phyloP scores from a whole-genome alignment of 1,284 basidiomycete genomes.

The Cutaneotrichosporon arboriforme region DNA sequence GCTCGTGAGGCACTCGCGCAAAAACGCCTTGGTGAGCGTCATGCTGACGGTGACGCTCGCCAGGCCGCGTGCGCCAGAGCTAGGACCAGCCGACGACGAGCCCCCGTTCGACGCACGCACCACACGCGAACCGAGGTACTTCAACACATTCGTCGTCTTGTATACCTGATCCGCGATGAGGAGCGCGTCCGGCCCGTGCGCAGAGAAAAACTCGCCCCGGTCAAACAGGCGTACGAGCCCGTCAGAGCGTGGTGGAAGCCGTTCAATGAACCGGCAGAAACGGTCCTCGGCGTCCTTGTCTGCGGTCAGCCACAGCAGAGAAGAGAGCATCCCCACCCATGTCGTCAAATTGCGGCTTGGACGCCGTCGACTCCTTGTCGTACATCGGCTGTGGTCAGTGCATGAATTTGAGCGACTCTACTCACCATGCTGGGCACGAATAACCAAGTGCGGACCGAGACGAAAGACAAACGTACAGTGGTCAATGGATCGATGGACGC shows the following conservation, averaged over 20 bases:
- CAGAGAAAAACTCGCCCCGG: slow-evolving; percentile 75
- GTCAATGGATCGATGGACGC: not conserved
- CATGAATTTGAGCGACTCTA: not conserved
- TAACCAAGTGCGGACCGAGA: not conserved
- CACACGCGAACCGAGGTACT: slow-evolving; percentile 57
- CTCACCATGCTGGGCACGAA: slow-evolving; percentile 13
- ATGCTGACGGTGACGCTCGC: slow-evolving; percentile 73
- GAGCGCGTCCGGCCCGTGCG: slow-evolving; percentile 81
- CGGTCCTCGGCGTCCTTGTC: slow-evolving; percentile 64
- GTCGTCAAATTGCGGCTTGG: slow-evolving; percentile 44
- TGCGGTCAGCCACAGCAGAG: slow-evolving; percentile 17
- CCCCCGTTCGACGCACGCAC: not conserved
- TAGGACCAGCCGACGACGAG: not conserved
- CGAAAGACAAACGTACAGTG: not conserved
- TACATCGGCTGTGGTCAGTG: slow-evolving; percentile 41
- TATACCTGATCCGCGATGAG: slow-evolving; percentile 76
- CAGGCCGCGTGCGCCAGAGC: slow-evolving; percentile 50
- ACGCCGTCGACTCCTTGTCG: slow-evolving; percentile 36
- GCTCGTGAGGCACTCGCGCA: slow-evolving; percentile 83
- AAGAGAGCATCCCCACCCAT: slow-evolving; percentile 23
- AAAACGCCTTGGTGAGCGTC: slow-evolving; percentile 75
- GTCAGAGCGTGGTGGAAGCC: slow-evolving; percentile 54
- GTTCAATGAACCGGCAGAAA: slow-evolving; percentile 67
- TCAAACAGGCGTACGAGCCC: slow-evolving; percentile 76
- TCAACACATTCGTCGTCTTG: slow-evolving; percentile 77